Evolutionary conservation across 169 alveolate genomes (phyloP).

Genomic region (Cryptosporidium meleagridis): DNA sequence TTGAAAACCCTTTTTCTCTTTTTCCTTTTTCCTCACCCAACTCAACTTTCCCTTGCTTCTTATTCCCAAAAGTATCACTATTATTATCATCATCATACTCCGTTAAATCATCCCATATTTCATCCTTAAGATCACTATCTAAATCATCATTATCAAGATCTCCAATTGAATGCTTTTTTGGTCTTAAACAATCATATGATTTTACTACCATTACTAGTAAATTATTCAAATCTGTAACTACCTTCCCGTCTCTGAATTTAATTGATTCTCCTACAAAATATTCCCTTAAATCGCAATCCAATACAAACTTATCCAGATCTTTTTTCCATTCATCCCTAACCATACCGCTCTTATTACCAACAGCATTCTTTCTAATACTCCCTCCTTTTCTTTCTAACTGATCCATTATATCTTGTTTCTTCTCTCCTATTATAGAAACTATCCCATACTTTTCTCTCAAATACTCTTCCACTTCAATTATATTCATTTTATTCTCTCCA

Average conservation of each 20-base stretch:
- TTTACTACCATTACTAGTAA: conserved; percentile 31
- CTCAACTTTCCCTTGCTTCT: background rate
- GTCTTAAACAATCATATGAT: conserved; percentile 8
- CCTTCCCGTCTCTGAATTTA: background rate
- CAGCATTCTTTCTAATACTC: background rate
- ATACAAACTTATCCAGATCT: conserved; percentile 41
- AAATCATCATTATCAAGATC: background rate
- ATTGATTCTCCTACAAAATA: conserved; percentile 9
- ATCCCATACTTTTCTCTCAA: conserved; percentile 42
- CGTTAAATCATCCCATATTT: background rate
- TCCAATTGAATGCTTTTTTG: background rate
- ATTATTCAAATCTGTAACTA: background rate
- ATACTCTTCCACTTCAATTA: conserved; percentile 12
- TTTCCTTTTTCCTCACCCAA: background rate
- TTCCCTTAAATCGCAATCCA: conserved; percentile 36
- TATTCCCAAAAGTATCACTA: background rate
- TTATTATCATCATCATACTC: background rate
- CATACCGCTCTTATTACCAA: background rate
- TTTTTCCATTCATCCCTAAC: conserved; percentile 12
- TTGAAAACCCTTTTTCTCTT: background rate
- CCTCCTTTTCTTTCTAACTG: background rate
- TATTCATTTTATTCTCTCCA: background rate
- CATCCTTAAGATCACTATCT: background rate
- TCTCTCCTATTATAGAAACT: background rate
- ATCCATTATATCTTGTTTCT: conserved; percentile 25